phyloP scores from a whole-genome alignment of 1,139 yeast genomes.

The Nakaseomyces kungkrabaensis region DNA sequence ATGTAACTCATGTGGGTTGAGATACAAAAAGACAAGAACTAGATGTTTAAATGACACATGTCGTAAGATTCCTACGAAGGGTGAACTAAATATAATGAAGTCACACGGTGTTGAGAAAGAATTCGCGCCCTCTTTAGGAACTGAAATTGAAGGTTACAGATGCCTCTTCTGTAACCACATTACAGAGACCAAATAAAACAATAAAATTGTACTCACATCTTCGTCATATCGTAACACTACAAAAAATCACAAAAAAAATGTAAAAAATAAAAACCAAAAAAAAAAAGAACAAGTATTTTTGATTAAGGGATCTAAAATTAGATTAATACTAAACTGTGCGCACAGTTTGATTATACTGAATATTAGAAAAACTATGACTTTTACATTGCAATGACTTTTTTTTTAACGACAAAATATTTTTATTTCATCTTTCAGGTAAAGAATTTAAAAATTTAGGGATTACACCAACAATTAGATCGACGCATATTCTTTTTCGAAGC shows the following conservation, averaged over 20 bases:
- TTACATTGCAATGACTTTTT: too few relatives aligned
- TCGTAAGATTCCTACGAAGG: conserved; percentile 87
- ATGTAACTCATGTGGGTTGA: conserved; percentile 90
- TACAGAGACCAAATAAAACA: conserved; percentile 15
- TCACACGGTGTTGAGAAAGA: conserved; percentile 20
- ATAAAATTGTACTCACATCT: background rate
- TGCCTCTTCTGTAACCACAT: conserved; percentile 26
- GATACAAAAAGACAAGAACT: conserved; percentile 90
- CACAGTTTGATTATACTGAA: too few relatives aligned
- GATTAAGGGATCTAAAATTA: too few relatives aligned
- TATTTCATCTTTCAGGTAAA: too few relatives aligned
- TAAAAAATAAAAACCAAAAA: background rate
- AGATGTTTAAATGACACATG: conserved; percentile 71
- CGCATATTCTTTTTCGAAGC: too few relatives aligned
- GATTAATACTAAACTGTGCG: too few relatives aligned
- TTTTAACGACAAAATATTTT: too few relatives aligned
- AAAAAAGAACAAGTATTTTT: background rate
- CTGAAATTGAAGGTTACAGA: conserved; percentile 17
- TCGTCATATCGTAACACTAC: too few relatives aligned
- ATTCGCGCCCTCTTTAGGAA: conserved; percentile 9
- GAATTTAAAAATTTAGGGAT: too few relatives aligned
- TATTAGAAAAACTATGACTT: background rate
- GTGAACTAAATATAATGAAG: conserved; percentile 88
- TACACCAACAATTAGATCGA: too few relatives aligned
- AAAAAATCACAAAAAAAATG: background rate